These are phyloP conservation scores for Clonostachys rhizophaga DNA, from an alignment of 2,329 filamentous ascomycete genomes.

Conservation along the genomic window DNA sequence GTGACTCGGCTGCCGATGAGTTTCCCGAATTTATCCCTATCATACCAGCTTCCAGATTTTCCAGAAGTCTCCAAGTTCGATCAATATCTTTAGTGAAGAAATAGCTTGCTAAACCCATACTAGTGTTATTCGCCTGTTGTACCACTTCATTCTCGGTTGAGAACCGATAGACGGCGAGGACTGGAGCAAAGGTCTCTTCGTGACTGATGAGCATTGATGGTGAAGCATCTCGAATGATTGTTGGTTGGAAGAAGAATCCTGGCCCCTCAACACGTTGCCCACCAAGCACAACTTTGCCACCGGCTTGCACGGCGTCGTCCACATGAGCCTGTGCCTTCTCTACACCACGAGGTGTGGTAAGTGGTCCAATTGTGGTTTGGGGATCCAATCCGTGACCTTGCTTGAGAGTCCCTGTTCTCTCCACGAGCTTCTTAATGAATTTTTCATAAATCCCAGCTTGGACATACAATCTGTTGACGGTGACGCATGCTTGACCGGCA, in stretches of 20 bases:
- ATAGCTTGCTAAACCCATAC: constrained; percentile 69
- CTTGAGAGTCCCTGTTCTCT: neutral
- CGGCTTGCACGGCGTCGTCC: constrained; percentile 59
- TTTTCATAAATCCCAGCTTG: constrained; percentile 26
- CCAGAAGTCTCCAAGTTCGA: constrained; percentile 34
- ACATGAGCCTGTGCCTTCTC: constrained; percentile 49
- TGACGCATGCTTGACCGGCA: constrained; percentile 54
- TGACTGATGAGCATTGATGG: constrained; percentile 60
- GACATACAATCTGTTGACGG: constrained; percentile 45
- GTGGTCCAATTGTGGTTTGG: constrained; percentile 54
- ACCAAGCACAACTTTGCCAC: constrained; percentile 47
- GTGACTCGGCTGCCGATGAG: constrained; percentile 32
- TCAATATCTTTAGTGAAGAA: constrained; percentile 54
- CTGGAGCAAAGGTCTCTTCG: constrained; percentile 70
- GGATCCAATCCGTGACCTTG: constrained; percentile 53
- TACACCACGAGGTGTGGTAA: constrained; percentile 60
- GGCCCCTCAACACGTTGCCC: constrained; percentile 58
- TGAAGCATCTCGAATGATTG: constrained; percentile 63
- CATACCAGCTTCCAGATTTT: constrained; percentile 42
- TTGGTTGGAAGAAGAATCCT: constrained; percentile 64
- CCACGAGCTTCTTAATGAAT: constrained; percentile 1
- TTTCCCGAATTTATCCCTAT: constrained; percentile 39
- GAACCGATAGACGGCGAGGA: constrained; percentile 66
- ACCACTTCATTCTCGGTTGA: constrained; percentile 67
- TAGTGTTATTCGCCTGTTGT: constrained; percentile 57